phyloP scores from a whole-genome alignment of 495 filamentous ascomycete species.

The Hypoxylon lienhwacheense region DNA sequence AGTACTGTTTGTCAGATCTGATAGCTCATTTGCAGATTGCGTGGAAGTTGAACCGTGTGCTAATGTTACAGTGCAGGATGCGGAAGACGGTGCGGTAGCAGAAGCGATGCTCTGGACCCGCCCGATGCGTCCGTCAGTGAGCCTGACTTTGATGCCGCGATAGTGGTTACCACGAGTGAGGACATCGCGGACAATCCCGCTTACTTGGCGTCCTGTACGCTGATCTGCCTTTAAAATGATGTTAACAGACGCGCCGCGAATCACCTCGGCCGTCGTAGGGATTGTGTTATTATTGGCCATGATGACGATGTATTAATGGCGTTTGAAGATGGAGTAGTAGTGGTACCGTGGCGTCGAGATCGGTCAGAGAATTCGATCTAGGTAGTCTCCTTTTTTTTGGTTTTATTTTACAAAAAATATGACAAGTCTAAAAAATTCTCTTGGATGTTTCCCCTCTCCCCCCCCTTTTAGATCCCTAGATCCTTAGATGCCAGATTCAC shows the following conservation, averaged over 20 bases:
- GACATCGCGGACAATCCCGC: slow-evolving; percentile 61
- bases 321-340: slow-evolving; percentile 9
- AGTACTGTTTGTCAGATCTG: not conserved
- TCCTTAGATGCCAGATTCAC: not conserved
- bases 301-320: slow-evolving; percentile 10
- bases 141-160: slow-evolving; percentile 74
- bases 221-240: slow-evolving; percentile 74
- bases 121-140: slow-evolving; percentile 67
- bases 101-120: slow-evolving; percentile 62
- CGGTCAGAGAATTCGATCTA: slow-evolving; percentile 28
- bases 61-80: slow-evolving; percentile 8
- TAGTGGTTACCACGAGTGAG: slow-evolving; percentile 71
- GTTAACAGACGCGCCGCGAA: slow-evolving; percentile 61
- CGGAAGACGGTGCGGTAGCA: slow-evolving; percentile 27
- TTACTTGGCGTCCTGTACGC: slow-evolving; percentile 65
- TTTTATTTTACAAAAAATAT: slow-evolving; percentile 12
- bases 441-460: not conserved
- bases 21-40: slow-evolving; percentile 15
- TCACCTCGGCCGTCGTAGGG: slow-evolving; percentile 54
- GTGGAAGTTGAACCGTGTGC: not conserved
- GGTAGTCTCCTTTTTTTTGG: slow-evolving; percentile 10
- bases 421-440: slow-evolving; percentile 15
- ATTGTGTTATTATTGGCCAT: slow-evolving; percentile 39
- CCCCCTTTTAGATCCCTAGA: not conserved
- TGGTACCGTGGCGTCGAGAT: slow-evolving; percentile 16